Conservation (phyloP, 2,329 filamentous ascomycete species). For the Aspergillus sp. region DNA sequence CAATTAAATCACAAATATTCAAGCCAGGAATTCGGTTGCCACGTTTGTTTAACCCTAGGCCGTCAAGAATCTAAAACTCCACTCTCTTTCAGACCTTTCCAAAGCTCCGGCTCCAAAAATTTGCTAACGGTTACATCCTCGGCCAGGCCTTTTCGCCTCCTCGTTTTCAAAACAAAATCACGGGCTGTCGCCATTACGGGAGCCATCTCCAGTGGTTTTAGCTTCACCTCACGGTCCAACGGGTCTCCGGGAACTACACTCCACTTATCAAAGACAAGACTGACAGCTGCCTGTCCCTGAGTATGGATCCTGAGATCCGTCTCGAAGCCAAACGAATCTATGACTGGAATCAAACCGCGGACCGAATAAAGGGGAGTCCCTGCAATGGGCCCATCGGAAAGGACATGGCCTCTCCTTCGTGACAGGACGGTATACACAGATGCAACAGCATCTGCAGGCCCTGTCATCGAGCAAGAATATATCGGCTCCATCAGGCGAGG, state of each 20-base stretch:
- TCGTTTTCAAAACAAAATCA: constrained; percentile 96
- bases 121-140: constrained; percentile 96
- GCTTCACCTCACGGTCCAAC: constrained; percentile 79
- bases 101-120: constrained; percentile 93
- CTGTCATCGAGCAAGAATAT: constrained; percentile 89
- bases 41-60: not conserved
- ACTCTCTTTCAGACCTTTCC: constrained; percentile 82
- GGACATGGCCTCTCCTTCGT: constrained; percentile 83
- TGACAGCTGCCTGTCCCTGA: constrained; percentile 86
- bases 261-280: constrained; percentile 94
- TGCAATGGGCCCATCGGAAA: constrained; percentile 90
- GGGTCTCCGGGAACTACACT: constrained; percentile 94
- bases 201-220: constrained; percentile 83
- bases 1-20: constrained; percentile 22
- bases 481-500: constrained; percentile 96
- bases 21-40: not conserved
- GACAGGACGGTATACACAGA: constrained; percentile 91
- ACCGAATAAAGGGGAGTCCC: constrained; percentile 93
- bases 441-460: constrained; percentile 82
- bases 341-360: constrained; percentile 86
- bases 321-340: constrained; percentile 97
- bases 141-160: constrained; percentile 86
- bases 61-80: constrained; percentile 70
- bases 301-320: constrained; percentile 96
- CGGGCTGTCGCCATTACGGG: constrained; percentile 83